These are phyloP conservation scores for Heliosperma pusillum DNA, from an alignment of 148 eudicot genomes.

Conservation along the genomic window DNA sequence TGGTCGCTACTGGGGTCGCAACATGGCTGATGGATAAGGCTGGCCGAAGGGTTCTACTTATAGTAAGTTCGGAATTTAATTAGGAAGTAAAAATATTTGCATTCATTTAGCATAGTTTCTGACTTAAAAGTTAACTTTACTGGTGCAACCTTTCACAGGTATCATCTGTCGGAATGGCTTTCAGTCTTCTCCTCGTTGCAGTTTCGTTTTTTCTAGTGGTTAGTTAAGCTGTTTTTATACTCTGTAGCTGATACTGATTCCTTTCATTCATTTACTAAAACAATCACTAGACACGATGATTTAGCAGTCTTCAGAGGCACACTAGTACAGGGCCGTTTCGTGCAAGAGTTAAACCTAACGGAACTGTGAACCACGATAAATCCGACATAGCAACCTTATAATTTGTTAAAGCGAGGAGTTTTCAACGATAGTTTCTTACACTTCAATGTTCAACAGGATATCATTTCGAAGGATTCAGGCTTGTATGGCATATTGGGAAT, in stretches of 20 bases:
- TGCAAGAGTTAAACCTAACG: no score
- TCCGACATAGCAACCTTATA: no score
- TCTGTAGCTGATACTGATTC: not conserved
- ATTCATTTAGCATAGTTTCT: not conserved
- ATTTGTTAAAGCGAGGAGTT: not conserved
- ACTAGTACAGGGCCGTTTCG: no score
- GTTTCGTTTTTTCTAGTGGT: conserved; percentile 68
- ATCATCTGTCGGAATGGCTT: conserved; percentile 55
- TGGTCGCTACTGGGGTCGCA: conserved; percentile 64
- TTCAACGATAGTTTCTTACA: no score
- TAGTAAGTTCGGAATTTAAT: conserved; percentile 34
- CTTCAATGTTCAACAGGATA: conserved; percentile 46
- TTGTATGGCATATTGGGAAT: no score
- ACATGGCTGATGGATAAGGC: conserved; percentile 79
- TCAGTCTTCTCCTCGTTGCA: conserved; percentile 58
- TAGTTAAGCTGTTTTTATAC: conserved; percentile 29
- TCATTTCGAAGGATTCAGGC: conserved; percentile 40
- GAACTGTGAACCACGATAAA: no score
- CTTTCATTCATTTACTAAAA: not conserved
- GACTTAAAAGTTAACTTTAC: not conserved
- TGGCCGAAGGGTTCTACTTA: conserved; percentile 71
- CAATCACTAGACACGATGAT: no score
- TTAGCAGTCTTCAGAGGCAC: no score
- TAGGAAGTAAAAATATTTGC: not conserved
- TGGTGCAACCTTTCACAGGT: conserved; percentile 33